Evolutionary conservation across 208 protist species (phyloP).

Genomic region (Balamuthia mandrillaris): DNA sequence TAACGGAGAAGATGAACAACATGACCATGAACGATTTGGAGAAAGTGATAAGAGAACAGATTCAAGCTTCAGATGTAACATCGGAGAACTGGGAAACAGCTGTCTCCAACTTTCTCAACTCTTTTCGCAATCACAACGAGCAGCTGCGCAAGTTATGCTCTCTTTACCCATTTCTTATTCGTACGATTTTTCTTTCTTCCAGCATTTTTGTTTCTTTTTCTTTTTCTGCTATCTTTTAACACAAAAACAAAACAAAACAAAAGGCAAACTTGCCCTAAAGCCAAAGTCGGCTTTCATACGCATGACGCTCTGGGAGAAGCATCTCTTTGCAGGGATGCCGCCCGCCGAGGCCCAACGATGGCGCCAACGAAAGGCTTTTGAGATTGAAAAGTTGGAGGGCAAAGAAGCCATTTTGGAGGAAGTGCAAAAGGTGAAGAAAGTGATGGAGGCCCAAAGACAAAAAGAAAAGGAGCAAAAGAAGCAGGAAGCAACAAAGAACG

Average conservation of each 20-base stretch:
- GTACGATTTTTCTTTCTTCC: too few relatives aligned
- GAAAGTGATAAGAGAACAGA: neutral
- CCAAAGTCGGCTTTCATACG: too few relatives aligned
- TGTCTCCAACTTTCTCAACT: constrained; percentile 2
- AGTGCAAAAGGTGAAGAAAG: neutral
- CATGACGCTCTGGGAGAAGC: constrained; percentile 14
- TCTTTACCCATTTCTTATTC: constrained; percentile 32
- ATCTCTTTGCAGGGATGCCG: too few relatives aligned
- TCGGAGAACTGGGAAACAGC: neutral
- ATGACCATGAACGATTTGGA: neutral
- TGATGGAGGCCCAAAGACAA: neutral
- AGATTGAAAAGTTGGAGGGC: constrained; percentile 39
- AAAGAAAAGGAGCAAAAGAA: neutral
- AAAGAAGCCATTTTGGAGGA: constrained; percentile 30
- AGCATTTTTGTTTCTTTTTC: too few relatives aligned
- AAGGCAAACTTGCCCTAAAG: too few relatives aligned
- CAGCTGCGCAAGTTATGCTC: neutral
- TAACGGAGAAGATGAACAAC: neutral
- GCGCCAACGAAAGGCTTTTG: constrained; percentile 12
- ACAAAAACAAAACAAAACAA: too few relatives aligned
- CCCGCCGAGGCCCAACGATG: neutral
- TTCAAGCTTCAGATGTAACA: neutral
- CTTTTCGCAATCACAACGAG: neutral
- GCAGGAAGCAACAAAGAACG: neutral
- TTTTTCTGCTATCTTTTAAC: too few relatives aligned